Evolutionary conservation across 2,329 filamentous ascomycete genomes (phyloP).

Genomic region (Scedosporium minutisporum): DNA sequence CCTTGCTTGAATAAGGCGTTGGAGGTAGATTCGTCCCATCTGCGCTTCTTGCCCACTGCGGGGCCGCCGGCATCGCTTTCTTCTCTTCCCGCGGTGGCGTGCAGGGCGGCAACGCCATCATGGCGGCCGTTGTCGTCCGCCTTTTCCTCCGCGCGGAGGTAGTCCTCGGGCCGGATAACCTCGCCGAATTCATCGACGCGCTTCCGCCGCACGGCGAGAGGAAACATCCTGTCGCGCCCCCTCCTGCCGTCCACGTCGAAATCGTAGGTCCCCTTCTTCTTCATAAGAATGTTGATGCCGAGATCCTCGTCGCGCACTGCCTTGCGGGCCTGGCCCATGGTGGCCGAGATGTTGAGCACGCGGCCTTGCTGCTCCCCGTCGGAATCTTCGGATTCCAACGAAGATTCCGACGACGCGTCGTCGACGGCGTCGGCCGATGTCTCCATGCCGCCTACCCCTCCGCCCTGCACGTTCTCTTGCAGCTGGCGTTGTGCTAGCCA

Average conservation of each 20-base stretch:
- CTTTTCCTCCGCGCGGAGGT: conserved; percentile 82
- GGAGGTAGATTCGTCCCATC: conserved; percentile 67
- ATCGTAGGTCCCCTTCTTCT: conserved; percentile 84
- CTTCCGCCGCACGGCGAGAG: conserved; percentile 68
- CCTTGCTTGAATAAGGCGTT: not conserved
- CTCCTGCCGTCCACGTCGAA: conserved; percentile 87
- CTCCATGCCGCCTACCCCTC: conserved; percentile 59
- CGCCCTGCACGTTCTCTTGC: conserved; percentile 67
- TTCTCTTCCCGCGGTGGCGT: conserved; percentile 27
- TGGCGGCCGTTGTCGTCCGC: conserved; percentile 38
- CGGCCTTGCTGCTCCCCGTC: conserved; percentile 87
- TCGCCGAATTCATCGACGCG: conserved; percentile 90
- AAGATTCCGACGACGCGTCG: conserved; percentile 77
- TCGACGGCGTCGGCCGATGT: conserved; percentile 65
- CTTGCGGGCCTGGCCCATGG: conserved; percentile 74
- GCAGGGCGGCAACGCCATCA: conserved; percentile 4
- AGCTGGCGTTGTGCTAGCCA: conserved; percentile 83
- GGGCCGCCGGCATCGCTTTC: conserved; percentile 38
- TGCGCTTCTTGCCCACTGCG: conserved; percentile 78
- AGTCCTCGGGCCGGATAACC: conserved; percentile 86
- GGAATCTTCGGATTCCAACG: conserved; percentile 77
- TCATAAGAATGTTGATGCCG: conserved; percentile 81
- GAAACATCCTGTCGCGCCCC: conserved; percentile 86
- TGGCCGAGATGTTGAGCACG: conserved; percentile 78
- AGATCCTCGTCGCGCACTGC: conserved; percentile 82